These are phyloP conservation scores for Cytospora piceicola DNA, from an alignment of 2,329 filamentous ascomycete species.

Conservation along the genomic window DNA sequence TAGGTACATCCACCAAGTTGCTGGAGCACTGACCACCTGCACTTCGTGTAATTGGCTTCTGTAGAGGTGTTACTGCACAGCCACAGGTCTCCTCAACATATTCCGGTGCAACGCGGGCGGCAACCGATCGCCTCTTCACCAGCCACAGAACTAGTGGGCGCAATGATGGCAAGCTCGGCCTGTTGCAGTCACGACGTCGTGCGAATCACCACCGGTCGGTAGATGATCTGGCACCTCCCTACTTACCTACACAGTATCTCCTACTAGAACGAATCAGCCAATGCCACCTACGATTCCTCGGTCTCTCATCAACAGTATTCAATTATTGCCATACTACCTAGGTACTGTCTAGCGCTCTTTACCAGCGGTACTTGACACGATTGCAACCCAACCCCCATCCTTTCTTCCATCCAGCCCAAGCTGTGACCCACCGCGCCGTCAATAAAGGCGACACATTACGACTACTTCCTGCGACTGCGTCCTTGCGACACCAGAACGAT, in stretches of 20 bases:
- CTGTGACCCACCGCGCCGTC: constrained; percentile 18
- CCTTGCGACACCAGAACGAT: not conserved
- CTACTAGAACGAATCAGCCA: constrained; percentile 1
- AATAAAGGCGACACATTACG: constrained; percentile 18
- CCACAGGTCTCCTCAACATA: not conserved
- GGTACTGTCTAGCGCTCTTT: constrained; percentile 5
- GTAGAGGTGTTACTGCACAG: not conserved
- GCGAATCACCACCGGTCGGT: constrained; percentile 2
- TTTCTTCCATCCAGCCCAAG: constrained; percentile 16
- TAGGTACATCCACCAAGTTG: too few relatives aligned
- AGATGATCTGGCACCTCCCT: constrained; percentile 10
- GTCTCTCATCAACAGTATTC: constrained; percentile 10
- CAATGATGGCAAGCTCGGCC: constrained; percentile 5
- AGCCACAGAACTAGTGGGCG: constrained; percentile 12
- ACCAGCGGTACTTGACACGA: constrained; percentile 1
- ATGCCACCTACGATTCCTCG: not conserved
- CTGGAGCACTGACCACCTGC: not conserved
- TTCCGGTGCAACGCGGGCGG: constrained; percentile 13
- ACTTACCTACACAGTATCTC: not conserved
- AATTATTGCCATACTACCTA: constrained; percentile 3
- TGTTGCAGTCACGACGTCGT: constrained; percentile 5
- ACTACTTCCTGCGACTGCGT: constrained; percentile 3
- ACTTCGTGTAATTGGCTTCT: not conserved
- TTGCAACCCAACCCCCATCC: constrained; percentile 8
- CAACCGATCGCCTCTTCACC: not conserved